A percentile compares a stretch with the other conserved stretches of the same genome.
These are phyloP conservation scores for Triticum turgidum DNA, from an alignment of 176 grass and related monocot species.

Conservation along the genomic window DNA sequence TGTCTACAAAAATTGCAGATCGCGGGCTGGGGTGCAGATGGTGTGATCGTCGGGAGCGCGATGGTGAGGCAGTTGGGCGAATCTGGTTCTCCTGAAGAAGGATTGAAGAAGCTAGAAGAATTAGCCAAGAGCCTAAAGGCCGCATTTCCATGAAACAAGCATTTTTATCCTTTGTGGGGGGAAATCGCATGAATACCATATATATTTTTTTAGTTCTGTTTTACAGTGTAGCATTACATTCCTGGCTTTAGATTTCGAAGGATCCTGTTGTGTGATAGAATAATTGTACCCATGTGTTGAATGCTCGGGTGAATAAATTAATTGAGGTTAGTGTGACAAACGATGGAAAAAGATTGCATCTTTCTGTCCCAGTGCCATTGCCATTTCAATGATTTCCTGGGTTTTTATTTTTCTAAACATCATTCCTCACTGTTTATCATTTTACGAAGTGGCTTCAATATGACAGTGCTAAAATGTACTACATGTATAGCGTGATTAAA, in stretches of 20 bases:
- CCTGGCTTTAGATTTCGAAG: background rate
- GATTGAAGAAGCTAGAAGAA: conserved; percentile 78
- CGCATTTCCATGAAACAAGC: conserved; percentile 62
- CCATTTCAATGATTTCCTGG: background rate
- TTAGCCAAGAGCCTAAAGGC: conserved; percentile 76
- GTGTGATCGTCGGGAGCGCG: conserved; percentile 89
- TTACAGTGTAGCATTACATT: conserved; percentile 10
- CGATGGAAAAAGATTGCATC: background rate
- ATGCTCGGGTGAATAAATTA: conserved; percentile 40
- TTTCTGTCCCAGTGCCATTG: background rate
- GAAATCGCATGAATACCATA: background rate
- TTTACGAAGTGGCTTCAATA: no score
- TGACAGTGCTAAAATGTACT: no score
- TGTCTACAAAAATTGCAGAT: conserved; percentile 47
- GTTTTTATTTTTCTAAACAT: no score
- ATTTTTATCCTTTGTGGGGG: background rate
- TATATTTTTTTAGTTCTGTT: background rate
- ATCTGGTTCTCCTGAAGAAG: conserved; percentile 77
- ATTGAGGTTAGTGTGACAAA: background rate
- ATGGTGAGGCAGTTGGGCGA: conserved; percentile 80
- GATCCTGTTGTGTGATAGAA: conserved; percentile 26
- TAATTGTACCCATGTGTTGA: conserved; percentile 34
- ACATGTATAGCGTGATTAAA: no score
- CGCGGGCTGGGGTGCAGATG: conserved; percentile 83
- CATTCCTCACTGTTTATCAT: background rate